Percentiles rank a stretch among this genome's conserved stretches.
Evolutionary conservation across 371 early-diverging fungal genomes (phyloP).

Genomic region (Lichtheimia ramosa): DNA sequence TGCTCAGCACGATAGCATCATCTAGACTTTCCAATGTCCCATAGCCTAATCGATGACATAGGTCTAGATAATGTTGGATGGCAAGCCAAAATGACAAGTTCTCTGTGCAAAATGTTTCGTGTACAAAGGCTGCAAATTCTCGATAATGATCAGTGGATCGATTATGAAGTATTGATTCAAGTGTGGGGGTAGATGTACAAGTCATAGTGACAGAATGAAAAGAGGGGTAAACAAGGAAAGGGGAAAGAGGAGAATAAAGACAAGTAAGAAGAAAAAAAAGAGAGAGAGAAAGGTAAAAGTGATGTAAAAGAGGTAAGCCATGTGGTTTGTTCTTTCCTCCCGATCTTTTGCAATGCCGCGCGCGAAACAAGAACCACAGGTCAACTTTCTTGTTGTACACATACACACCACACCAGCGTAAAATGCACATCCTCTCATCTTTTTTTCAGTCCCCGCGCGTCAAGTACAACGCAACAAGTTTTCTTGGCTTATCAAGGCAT

Average conservation of each 20-base stretch:
- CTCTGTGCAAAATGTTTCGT: slow-evolving; percentile 43
- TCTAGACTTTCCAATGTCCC: not conserved
- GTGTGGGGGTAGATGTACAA: slow-evolving; percentile 11
- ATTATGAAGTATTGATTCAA: slow-evolving; percentile 35
- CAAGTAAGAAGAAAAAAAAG: slow-evolving; percentile 3
- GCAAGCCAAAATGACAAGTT: slow-evolving; percentile 48
- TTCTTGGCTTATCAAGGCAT: slow-evolving; percentile 1
- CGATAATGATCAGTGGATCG: slow-evolving; percentile 26
- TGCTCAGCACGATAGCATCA: not conserved
- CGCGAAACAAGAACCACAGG: not conserved
- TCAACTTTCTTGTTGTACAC: slow-evolving; percentile 1
- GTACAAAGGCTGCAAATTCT: slow-evolving; percentile 36
- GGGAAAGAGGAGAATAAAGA: slow-evolving; percentile 13
- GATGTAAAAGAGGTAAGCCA: slow-evolving; percentile 14
- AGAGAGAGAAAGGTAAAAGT: slow-evolving; percentile 1
- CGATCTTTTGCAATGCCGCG: too few relatives aligned
- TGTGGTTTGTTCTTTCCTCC: slow-evolving; percentile 7
- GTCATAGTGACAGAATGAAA: slow-evolving; percentile 5
- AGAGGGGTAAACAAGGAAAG: slow-evolving; percentile 11
- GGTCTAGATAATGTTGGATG: slow-evolving; percentile 29
- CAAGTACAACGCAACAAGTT: not conserved
- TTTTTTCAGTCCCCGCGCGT: too few relatives aligned
- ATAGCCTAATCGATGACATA: slow-evolving; percentile 5
- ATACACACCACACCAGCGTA: too few relatives aligned
- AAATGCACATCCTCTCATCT: too few relatives aligned